Base-by-base conservation (phyloP, 83 land plant genomes). In the Isoetes engelmannii region DNA sequence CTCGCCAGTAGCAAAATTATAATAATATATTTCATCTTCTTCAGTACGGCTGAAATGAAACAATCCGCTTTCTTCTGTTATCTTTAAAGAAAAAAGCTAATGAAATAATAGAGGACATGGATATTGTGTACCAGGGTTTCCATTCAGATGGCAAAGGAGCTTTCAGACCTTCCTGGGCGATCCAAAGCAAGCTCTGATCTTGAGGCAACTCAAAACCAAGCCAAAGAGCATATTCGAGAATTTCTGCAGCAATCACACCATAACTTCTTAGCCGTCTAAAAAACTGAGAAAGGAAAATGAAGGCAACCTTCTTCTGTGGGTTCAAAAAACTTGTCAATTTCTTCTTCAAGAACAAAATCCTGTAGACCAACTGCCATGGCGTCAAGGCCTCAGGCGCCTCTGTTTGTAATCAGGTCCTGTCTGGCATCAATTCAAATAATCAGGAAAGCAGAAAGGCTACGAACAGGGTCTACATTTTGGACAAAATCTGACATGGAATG, bases 21-120 rank as follows among this genome's bases (percentile, higher is more conserved):
- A 75, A 41, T 75, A 75, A 54, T 75, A 75, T 17, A 75, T 75
- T 44, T 75, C 78, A 61, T 75, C 73, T 56, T 75, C 78, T 60
- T 75, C 78, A 5, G 78, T 69, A 44, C 53, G 74, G 47, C 78
- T 75, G 73, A 66, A 64, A 45, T 49, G 61, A 51, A 68, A 60
- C 28, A 60, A 15, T 9, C 13, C 7, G 10, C 1, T 10, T 62
- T 19, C 47, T 9, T 28, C 44, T 1, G 8, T 42, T 60, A 21
- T 1, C 42, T 6, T 12, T 7, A 1, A 70, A 63, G 41, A 9
- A 41, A 58, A 55, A 10, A 2, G 1, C 37, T 28, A 28, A 28
- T 28, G 37, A 28, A 28, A 28, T 28, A 28, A 28, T 28, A 28
- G 37, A 28, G 37, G 37, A 28, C 15, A 51, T 12, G 17, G 1